Evolutionary conservation across 129 eudicot species (phyloP), one percentile per base, ranked within the genome.

Genomic region (Ambrosia artemisiifolia): DNA sequence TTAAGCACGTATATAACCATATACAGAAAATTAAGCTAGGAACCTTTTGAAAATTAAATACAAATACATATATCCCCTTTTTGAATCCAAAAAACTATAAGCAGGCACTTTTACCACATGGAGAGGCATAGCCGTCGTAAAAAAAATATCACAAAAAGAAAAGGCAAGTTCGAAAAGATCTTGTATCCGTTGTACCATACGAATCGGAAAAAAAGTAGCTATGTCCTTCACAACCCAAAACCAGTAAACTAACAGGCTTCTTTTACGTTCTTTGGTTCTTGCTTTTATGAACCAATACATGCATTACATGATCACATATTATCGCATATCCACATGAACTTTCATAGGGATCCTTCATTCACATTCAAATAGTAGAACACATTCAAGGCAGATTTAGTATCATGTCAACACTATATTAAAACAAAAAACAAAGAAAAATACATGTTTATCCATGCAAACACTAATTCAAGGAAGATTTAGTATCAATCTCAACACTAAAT

Each of bases 241-340:
- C 50, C 18, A 11, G 19, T 18, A 17, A 1, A 4, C 11, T 28
- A 14, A 70, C 20, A 70, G 11, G 60, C 33, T 54, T 54, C 19
- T 3, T 20, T 19, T 6, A 70, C 6, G 35, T 53, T 3, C n/a
- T n/a, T n/a, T n/a, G n/a, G n/a, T n/a, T n/a, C 65, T 17, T 24
- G 0, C 47, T 35, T 40, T 55, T 53, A 35, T 11, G 18, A 18
- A 35, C 33, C 74, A 53, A 53, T 34, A 34, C 18, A 53, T 53
- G 74, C 64, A 17, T 35, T 55, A 71, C 54, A 71, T 14, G 47
- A 18, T 40, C 35, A 42, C 74, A 70, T 24, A 24, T 24, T 53
- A 34, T 16, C 17, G 49, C 46, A 19, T 17, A 69, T 51, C 49
- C 63, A 69, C 30, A 35, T 63, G 28, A 34, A 70, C 36, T 51